phyloP scores from a whole-genome alignment of 73 alveolate genomes.

The Symbiodinium pilosum region DNA sequence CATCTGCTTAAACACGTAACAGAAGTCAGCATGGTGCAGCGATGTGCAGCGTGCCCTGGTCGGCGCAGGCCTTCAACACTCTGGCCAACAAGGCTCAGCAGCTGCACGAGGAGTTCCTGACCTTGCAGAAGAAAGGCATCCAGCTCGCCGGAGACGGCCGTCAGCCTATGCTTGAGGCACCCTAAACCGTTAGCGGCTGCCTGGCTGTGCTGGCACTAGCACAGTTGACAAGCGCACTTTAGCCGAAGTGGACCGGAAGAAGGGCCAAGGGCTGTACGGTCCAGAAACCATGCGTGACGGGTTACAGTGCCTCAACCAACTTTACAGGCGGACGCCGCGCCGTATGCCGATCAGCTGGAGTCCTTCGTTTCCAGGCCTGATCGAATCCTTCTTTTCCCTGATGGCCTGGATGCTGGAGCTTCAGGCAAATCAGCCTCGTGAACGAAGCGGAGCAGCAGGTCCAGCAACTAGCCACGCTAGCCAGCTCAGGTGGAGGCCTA shows the following conservation, averaged over 20 bases:
- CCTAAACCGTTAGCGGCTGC: not conserved
- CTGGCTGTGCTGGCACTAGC: too few relatives aligned
- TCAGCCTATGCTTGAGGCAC: slow-evolving; percentile 67
- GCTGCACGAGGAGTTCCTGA: slow-evolving; percentile 59
- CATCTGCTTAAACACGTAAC: not conserved
- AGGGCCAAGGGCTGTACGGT: too few relatives aligned
- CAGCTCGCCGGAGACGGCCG: slow-evolving; percentile 61
- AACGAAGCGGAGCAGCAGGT: slow-evolving; percentile 80
- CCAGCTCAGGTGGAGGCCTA: not conserved
- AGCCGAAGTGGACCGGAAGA: too few relatives aligned
- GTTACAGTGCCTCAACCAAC: not conserved
- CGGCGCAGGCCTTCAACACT: slow-evolving; percentile 46
- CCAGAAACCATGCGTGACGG: not conserved
- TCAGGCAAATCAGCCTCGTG: slow-evolving; percentile 69
- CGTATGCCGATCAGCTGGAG: slow-evolving; percentile 88
- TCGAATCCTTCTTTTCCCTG: too few relatives aligned
- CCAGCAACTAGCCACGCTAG: slow-evolving; percentile 5
- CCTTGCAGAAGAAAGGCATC: slow-evolving; percentile 82
- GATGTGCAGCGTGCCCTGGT: not conserved
- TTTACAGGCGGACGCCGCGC: slow-evolving; percentile 52
- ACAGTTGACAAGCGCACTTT: too few relatives aligned
- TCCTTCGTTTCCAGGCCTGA: slow-evolving; percentile 63
- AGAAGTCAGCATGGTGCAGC: not conserved
- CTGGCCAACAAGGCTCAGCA: slow-evolving; percentile 76
- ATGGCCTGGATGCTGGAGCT: too few relatives aligned